Percentiles rank a stretch among this genome's conserved stretches.
Evolutionary conservation across 257 asterid species (phyloP).

Genomic region (Anisodus tanguticus): DNA sequence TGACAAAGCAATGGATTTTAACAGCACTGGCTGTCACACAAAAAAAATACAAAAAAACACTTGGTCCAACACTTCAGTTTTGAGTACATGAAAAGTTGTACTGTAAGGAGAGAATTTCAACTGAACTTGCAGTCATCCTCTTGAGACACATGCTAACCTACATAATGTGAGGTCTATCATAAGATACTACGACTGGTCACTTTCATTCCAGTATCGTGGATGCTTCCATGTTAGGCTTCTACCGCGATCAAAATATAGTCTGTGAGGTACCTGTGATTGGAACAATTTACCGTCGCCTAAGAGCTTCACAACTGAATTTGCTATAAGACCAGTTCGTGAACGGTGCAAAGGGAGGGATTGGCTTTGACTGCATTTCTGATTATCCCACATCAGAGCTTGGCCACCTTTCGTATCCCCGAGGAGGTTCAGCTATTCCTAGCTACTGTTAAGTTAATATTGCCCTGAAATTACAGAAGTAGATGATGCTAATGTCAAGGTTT

Average conservation of each 20-base stretch:
- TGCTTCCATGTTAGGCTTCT: slow-evolving; percentile 62
- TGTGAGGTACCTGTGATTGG: slow-evolving; percentile 77
- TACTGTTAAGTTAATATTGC: neutral
- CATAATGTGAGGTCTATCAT: slow-evolving; percentile 57
- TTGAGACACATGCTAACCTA: neutral
- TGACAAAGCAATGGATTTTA: neutral
- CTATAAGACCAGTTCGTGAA: slow-evolving; percentile 69
- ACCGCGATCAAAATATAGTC: slow-evolving; percentile 73
- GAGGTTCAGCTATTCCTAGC: slow-evolving; percentile 43
- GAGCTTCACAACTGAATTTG: slow-evolving; percentile 84
- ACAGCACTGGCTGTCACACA: neutral
- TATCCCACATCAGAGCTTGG: slow-evolving; percentile 68
- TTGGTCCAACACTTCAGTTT: neutral
- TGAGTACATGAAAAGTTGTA: neutral
- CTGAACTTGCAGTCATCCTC: neutral
- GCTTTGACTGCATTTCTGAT: slow-evolving; percentile 66
- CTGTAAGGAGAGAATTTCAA: neutral
- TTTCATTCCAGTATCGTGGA: slow-evolving; percentile 70
- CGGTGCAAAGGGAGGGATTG: slow-evolving; percentile 72
- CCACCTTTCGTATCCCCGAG: slow-evolving; percentile 69
- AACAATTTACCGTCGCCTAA: slow-evolving; percentile 50
- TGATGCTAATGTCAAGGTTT: neutral
- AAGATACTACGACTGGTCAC: slow-evolving; percentile 73
- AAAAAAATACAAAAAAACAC: neutral
- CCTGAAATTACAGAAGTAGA: neutral